These are phyloP conservation scores for Ogataea methylovora DNA, from an alignment of 805 yeast genomes.

Conservation along the genomic window DNA sequence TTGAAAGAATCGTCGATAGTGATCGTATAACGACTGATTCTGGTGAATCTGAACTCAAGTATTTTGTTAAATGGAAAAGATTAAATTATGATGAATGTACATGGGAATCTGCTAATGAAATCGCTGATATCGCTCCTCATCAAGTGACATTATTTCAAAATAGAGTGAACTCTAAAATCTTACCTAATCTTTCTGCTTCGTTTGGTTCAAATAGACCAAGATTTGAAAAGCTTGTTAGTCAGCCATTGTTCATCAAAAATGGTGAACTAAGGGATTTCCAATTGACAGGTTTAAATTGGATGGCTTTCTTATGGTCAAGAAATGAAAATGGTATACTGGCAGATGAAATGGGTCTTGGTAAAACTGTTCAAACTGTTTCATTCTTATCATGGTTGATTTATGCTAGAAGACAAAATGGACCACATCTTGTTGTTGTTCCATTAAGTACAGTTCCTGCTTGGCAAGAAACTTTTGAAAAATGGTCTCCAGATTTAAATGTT, in stretches of 20 bases:
- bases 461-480: constrained; percentile 97
- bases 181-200: constrained; percentile 73
- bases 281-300: constrained; percentile 97
- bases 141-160: constrained; percentile 80
- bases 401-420: constrained; percentile 96
- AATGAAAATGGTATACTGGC: constrained; percentile 96
- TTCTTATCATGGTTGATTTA: constrained; percentile 91
- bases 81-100: constrained; percentile 92
- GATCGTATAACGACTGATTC: constrained; percentile 59
- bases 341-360: constrained; percentile 98
- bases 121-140: constrained; percentile 76
- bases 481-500: constrained; percentile 96
- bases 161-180: constrained; percentile 73
- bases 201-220: constrained; percentile 74
- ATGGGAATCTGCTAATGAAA: constrained; percentile 90
- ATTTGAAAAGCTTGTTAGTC: constrained; percentile 78
- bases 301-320: constrained; percentile 98
- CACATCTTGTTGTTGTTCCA: constrained; percentile 95
- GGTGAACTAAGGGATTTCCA: constrained; percentile 96
- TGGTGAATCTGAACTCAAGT: constrained; percentile 64
- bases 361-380: constrained; percentile 94
- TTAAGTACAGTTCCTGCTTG: constrained; percentile 95
- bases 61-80: constrained; percentile 90
- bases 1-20: constrained; percentile 84
- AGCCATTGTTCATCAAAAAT: constrained; percentile 83